Evolutionary conservation across 2,329 filamentous ascomycete species (phyloP).

Genomic region (Fusarium pilosicola): DNA sequence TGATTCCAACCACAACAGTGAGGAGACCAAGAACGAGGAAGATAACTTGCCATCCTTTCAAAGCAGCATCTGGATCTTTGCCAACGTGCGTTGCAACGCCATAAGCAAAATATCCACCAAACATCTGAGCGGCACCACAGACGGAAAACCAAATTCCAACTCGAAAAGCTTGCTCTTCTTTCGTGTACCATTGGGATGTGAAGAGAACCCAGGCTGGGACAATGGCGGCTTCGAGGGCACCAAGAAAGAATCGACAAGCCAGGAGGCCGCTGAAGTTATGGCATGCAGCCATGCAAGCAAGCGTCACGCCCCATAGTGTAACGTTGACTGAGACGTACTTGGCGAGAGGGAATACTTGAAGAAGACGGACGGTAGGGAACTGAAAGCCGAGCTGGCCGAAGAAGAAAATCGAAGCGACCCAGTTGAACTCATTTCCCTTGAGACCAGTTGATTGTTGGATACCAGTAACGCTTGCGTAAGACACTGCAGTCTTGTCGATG

Average conservation of each 20-base stretch:
- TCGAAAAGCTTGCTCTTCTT: conserved; percentile 34
- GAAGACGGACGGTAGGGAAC: conserved; percentile 51
- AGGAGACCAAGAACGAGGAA: background rate
- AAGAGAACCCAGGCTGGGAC: conserved; percentile 24
- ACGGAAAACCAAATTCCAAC: conserved; percentile 38
- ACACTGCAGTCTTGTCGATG: conserved; percentile 42
- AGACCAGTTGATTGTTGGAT: conserved; percentile 48
- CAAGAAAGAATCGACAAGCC: conserved; percentile 4
- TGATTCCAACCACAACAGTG: background rate
- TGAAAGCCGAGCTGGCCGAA: conserved; percentile 51
- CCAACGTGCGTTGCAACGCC: conserved; percentile 33
- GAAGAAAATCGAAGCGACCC: conserved; percentile 47
- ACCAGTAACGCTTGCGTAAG: conserved; percentile 40
- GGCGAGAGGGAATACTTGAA: conserved; percentile 39
- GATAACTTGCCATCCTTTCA: background rate
- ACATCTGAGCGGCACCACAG: conserved; percentile 33
- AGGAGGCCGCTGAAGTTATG: background rate
- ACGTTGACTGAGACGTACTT: background rate
- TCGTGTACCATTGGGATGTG: conserved; percentile 38
- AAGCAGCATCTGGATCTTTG: conserved; percentile 7
- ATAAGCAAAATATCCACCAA: conserved; percentile 38
- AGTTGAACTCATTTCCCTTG: conserved; percentile 55
- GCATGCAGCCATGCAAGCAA: background rate
- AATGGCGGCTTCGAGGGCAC: background rate
- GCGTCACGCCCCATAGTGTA: background rate